Base-by-base conservation (phyloP, 805 yeast genomes). In the Hanseniaspora singularis region DNA sequence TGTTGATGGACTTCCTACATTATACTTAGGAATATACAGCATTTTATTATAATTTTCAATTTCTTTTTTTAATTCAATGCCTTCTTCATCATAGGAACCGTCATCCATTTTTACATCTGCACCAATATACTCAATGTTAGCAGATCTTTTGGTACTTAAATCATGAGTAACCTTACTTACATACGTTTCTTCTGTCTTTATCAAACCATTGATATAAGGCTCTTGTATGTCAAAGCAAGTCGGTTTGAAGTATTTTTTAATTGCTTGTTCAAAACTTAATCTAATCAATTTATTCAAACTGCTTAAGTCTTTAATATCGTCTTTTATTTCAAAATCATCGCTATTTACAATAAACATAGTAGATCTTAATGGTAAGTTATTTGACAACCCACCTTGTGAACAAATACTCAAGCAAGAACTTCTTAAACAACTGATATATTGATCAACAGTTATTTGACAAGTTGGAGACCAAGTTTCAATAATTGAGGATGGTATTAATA, bases 81-180 rank as follows among this genome's bases (percentile, higher is more conserved):
- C 73, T 4, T 57, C 57, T 1, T 55, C 55, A 6, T 34, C 43
- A 0, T 55, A 20, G 3, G 52, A 55, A 14, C 47, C 30, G 4
- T 46, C 48, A 14, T 20, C 26, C 33, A 49, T 22, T 5, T 43
- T 49, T 56, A 52, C 48, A 36, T 77, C 81, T 46, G 84, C 95
- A 30, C 79, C 85, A 34, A 92, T 76, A 2, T 83, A 74, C 3
- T 69, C 57, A 36, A 92, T 84, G 1, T 66, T 69, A 1, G 95
- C 96, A 38, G 79, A 77, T 51, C 97, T 72, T 12, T 79, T 72
- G 26, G 84, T 77, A 36, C 85, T 78, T 44, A 92, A 64, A 58
- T 92, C 98, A 54, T 85, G 94, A 33, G 85, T 72, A 1, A 92
- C 92, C 30, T 70, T 70, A 18, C 97, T 97, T 53, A 89, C 63